Evolutionary conservation across 306 rosid genomes (phyloP), one percentile per base, ranked within the genome.

Genomic region (Abrus precatorius): DNA sequence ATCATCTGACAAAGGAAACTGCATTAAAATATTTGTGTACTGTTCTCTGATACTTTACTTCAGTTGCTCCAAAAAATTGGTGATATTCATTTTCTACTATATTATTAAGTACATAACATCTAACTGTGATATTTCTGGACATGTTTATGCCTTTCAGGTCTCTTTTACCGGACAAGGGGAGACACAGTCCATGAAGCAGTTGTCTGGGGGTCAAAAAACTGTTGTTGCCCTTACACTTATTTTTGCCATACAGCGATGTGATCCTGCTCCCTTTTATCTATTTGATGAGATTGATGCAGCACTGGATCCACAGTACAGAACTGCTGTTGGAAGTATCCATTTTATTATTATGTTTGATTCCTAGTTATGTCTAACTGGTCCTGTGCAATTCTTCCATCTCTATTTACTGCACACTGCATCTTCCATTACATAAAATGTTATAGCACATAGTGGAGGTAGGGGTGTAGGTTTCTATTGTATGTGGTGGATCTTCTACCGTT

Each of bases 251-350:
- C 99, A 95, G 87, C 92, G 96, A 91, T 95, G 99, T 79, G 99
- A 95, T 89, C 99, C 98, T 13, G 99, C 99, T 30, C 99, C 99
- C 11, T 95, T 95, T 85, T 95, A 95, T 86, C 94, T 95, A 57
- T 95, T 95, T 73, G 99, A 95, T 77, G 99, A 95, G 89, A 95
- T 93, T 47, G 99, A 95, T 79, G 98, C 98, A 33, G 99, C 99
- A 14, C 86, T 95, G 88, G 99, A 95, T 88, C 99, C 99, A 60
- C 98, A 93, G 75, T 93, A 95, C 92, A 84, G 99, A 84, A 93
- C 98, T 29, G 98, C 99, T 29, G 99, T 95, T 44, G 99, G 99
- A 78, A 91, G 99, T 93, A 95, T 93, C 99, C 98, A 69, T 83
- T 79, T 81, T 81, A 64, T 48, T 1, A 29, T 52, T 5, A 29